Conservation (phyloP, 2,329 filamentous ascomycete species). For the Peltaster fructicola region DNA sequence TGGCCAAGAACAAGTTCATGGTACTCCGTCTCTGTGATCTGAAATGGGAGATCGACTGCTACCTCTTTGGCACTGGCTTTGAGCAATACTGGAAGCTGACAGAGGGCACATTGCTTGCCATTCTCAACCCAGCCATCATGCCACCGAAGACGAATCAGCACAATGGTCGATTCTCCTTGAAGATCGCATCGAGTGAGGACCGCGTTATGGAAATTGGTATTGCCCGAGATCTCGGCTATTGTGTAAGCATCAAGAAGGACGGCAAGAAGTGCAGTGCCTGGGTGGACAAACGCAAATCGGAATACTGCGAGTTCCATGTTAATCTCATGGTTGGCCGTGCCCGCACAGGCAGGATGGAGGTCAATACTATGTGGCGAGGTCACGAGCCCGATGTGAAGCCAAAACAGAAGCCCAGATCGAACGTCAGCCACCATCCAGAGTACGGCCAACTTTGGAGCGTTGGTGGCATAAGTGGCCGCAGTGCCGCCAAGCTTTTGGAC, state of each 20-base stretch:
- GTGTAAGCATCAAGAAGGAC: conserved; percentile 69
- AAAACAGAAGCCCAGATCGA: conserved; percentile 17
- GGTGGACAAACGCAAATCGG: conserved; percentile 75
- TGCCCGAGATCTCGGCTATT: conserved; percentile 73
- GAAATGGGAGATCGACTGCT: conserved; percentile 79
- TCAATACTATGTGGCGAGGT: conserved; percentile 45
- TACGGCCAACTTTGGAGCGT: conserved; percentile 32
- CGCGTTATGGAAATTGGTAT: conserved; percentile 77
- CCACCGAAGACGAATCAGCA: conserved; percentile 62
- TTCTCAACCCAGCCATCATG: conserved; percentile 83
- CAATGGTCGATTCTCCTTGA: conserved; percentile 70
- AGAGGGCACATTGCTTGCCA: conserved; percentile 76
- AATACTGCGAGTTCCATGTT: conserved; percentile 86
- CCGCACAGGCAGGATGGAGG: conserved; percentile 52
- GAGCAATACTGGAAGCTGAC: conserved; percentile 87
- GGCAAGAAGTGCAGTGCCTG: conserved; percentile 64
- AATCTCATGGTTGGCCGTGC: conserved; percentile 62
- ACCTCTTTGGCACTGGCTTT: conserved; percentile 80
- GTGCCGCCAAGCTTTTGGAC: conserved; percentile 46
- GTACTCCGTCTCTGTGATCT: conserved; percentile 74
- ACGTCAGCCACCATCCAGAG: conserved; percentile 35
- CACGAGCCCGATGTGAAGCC: conserved; percentile 4
- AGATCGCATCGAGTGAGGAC: conserved; percentile 71
- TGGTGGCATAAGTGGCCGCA: conserved; percentile 18
- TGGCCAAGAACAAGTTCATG: conserved; percentile 67